Conservation (phyloP, 1,284 basidiomycete species). For the Ustilago loliicola region DNA sequence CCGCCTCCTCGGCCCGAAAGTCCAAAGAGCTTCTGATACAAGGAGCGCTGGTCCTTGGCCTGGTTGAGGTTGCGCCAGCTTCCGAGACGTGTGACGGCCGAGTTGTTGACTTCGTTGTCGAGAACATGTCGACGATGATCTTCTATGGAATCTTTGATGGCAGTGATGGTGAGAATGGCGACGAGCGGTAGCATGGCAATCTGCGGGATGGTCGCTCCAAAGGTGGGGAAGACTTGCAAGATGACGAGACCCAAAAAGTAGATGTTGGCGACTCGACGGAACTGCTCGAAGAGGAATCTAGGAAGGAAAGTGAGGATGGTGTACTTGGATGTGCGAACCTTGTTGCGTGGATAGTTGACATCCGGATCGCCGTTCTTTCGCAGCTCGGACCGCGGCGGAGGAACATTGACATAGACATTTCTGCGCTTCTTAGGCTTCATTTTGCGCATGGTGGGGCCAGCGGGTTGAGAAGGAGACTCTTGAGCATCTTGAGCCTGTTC, state of each 20-base stretch:
- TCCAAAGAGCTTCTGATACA: conserved; percentile 81
- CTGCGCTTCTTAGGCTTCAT: conserved; percentile 61
- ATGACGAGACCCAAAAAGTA: conserved; percentile 90
- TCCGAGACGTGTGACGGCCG: conserved; percentile 85
- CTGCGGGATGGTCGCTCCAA: conserved; percentile 86
- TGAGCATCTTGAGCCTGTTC: neutral
- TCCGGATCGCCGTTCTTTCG: conserved; percentile 82
- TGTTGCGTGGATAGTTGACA: conserved; percentile 86
- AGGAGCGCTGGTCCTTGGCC: conserved; percentile 81
- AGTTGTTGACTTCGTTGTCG: conserved; percentile 92
- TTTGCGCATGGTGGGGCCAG: conserved; percentile 51
- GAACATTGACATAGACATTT: conserved; percentile 65
- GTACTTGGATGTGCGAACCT: conserved; percentile 94
- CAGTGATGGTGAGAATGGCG: conserved; percentile 89
- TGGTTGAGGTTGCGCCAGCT: conserved; percentile 92
- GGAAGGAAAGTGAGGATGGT: conserved; percentile 90
- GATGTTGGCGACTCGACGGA: conserved; percentile 84
- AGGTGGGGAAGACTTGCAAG: conserved; percentile 89
- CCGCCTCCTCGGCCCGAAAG: conserved; percentile 71
- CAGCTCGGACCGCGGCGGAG: conserved; percentile 76
- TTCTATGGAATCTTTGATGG: conserved; percentile 93
- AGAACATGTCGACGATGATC: conserved; percentile 88
- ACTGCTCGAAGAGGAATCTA: conserved; percentile 67
- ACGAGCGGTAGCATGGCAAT: conserved; percentile 88
- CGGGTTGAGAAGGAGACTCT: conserved; percentile 19